Evolutionary conservation across 148 eudicot genomes (phyloP).

Genomic region (Polygonum maritimum): DNA sequence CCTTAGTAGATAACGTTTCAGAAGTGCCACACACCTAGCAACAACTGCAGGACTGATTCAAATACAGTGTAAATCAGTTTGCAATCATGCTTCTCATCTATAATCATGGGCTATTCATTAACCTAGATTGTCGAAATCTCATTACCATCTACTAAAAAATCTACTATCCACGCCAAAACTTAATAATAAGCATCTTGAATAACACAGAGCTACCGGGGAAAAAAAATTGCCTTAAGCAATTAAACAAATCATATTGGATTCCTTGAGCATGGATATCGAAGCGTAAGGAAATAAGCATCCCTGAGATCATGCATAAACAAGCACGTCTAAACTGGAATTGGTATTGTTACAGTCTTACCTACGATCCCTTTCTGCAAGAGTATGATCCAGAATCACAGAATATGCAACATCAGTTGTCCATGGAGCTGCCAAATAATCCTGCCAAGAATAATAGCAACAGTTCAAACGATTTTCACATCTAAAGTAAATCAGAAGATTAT

Average conservation of each 20-base stretch:
- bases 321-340: neutral
- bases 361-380: constrained; percentile 98
- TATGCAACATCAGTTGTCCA: constrained; percentile 85
- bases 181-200: neutral
- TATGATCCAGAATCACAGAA: constrained; percentile 76
- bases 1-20: constrained; percentile 85
- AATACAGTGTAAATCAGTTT: constrained; percentile 7
- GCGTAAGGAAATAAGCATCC: neutral
- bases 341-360: constrained; percentile 36
- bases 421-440: constrained; percentile 84
- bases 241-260: neutral
- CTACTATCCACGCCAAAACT: neutral
- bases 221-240: neutral
- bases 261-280: neutral
- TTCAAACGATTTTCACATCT: neutral
- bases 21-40: constrained; percentile 77
- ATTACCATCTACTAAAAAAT: neutral
- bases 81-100: neutral
- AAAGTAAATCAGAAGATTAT: neutral
- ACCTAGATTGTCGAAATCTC: neutral
- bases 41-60: constrained; percentile 94
- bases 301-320: neutral
- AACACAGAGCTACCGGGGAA: neutral
- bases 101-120: neutral
- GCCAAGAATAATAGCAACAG: constrained; percentile 23